Percentiles rank a stretch among this genome's conserved stretches.
These are phyloP conservation scores for Euclidium syriacum DNA, from an alignment of 345 rosid genomes.

Conservation along the genomic window DNA sequence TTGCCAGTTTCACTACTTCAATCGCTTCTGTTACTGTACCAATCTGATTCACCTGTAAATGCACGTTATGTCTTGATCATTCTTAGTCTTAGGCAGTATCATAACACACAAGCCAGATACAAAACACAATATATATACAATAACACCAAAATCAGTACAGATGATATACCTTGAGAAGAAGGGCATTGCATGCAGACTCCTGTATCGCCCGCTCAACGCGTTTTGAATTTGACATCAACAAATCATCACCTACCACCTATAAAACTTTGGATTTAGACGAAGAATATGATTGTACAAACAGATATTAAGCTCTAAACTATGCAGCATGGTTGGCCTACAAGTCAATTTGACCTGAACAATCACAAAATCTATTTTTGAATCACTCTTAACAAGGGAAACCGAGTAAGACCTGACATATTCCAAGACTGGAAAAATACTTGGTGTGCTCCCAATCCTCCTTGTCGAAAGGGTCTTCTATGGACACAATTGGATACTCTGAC, in stretches of 20 bases:
- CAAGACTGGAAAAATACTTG: conserved; percentile 65
- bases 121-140: not conserved
- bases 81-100: not conserved
- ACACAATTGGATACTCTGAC: conserved; percentile 75
- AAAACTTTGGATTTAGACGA: conserved; percentile 18
- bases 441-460: conserved; percentile 97
- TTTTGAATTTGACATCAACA: conserved; percentile 82
- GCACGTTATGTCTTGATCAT: not conserved
- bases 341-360: not conserved
- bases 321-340: not conserved
- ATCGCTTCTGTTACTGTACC: conserved; percentile 96
- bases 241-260: conserved; percentile 91
- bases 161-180: conserved; percentile 76
- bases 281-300: not conserved
- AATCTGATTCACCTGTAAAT: conserved; percentile 76
- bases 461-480: conserved; percentile 97
- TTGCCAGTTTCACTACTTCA: conserved; percentile 90
- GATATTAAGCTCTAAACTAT: not conserved
- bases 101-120: not conserved
- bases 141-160: not conserved
- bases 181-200: conserved; percentile 83
- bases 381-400: conserved; percentile 5
- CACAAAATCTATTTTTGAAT: not conserved
- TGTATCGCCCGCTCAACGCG: conserved; percentile 73
- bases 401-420: conserved; percentile 80